Base-by-base conservation (phyloP, 305 asterid species). In the Fraxinus greggii region DNA sequence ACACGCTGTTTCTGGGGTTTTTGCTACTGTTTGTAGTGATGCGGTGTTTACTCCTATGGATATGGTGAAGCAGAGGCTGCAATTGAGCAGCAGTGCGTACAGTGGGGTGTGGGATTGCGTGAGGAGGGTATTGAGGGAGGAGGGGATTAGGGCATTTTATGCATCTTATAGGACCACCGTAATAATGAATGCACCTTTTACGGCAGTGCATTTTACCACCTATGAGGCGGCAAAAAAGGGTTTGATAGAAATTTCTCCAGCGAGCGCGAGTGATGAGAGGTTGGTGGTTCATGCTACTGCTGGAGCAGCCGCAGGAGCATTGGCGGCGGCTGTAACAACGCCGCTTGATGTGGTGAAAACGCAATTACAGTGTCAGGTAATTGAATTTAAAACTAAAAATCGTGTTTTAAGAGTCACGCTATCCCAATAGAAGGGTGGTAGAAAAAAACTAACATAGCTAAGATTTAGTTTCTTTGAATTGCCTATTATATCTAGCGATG, bases 31-130 rank as follows among this genome's bases (percentile, higher is more conserved):
- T 7, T 88, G 88, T 3, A 89, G 92, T 26, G 92, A 89, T 32
- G 92, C 90, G 0, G 92, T 89, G n/a, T 83, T 89, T 29, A 89
- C 92, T 15, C 91, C 92, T 0, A 89, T 88, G 92, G 91, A 89
- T 72, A 77, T 88, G 86, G 92, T 86, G 83, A 88, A 89, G 19
- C 91, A 89, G 82, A 83, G 91, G 81, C 74, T 89, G 80, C 92
- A 89, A 79, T 67, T 89, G 85, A 85, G 84, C 28, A 80, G 80
- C 26, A 89, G 88, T 48, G 88, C 85, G 51, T 89, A 89, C 45
- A 88, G 76, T 35, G 92, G 92, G 42, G 88, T 89, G 21, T 35
- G 83, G 82, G 89, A 88, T 79, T 89, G 92, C 54, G 84, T 89
- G 19, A 81, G 75, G 83, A 78, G 80, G 79, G 89, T 88, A 35